phyloP scores from a whole-genome alignment of 202 grass and related monocot genomes.

The Brachypodium distachyon region DNA sequence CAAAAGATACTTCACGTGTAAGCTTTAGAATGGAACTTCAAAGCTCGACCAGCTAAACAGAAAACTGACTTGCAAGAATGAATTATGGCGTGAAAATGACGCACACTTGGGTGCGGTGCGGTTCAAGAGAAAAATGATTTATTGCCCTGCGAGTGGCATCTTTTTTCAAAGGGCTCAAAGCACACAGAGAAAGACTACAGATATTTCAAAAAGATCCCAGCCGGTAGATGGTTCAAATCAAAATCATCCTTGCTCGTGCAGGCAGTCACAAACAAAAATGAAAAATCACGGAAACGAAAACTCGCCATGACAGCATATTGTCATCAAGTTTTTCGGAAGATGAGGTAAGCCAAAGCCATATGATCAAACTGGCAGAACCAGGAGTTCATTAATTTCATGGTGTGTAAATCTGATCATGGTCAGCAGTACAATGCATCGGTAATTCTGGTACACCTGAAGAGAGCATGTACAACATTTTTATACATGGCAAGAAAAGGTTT shows the following conservation, averaged over 20 bases:
- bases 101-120: too few relatives aligned
- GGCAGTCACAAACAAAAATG: background rate
- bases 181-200: background rate
- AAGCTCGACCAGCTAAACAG: background rate
- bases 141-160: background rate
- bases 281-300: background rate
- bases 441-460: background rate
- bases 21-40: background rate
- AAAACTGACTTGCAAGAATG: background rate
- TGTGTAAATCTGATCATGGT: background rate
- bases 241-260: background rate
- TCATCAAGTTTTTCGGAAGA: background rate
- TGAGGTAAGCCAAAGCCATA: background rate
- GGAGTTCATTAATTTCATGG: background rate
- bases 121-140: slow-evolving; percentile 8
- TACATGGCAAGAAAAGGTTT: background rate
- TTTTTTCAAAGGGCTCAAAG: background rate
- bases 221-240: background rate
- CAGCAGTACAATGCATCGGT: background rate
- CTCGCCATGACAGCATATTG: background rate
- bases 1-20: background rate
- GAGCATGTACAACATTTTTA: background rate
- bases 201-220: slow-evolving; percentile 6
- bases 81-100: too few relatives aligned
- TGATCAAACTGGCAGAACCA: background rate